Conservation (phyloP, 1,284 basidiomycete species). For the Rhodotorula mucilaginosa region DNA sequence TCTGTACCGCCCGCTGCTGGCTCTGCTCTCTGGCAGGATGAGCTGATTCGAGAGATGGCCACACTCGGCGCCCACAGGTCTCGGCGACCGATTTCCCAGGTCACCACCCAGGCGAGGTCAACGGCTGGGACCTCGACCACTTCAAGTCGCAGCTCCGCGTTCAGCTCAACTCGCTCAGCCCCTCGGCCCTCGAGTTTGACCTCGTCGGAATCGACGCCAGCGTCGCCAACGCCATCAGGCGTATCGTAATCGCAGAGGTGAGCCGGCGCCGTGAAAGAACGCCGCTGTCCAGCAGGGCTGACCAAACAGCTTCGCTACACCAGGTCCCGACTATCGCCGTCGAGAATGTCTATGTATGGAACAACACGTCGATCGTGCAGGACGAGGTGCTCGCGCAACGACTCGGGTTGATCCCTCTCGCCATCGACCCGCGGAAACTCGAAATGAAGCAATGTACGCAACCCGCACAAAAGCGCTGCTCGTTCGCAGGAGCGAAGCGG, state of each 20-base stretch:
- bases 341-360: slow-evolving; percentile 89
- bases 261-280: slow-evolving; percentile 35
- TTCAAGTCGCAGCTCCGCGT: slow-evolving; percentile 77
- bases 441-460: slow-evolving; percentile 50
- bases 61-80: slow-evolving; percentile 54
- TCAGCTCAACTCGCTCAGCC: slow-evolving; percentile 71
- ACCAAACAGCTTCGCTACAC: not conserved
- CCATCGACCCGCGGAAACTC: slow-evolving; percentile 70
- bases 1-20: too few relatives aligned
- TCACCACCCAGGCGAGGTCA: slow-evolving; percentile 75
- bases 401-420: slow-evolving; percentile 83
- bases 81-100: slow-evolving; percentile 84
- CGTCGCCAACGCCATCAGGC: slow-evolving; percentile 89
- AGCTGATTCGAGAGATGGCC: not conserved
- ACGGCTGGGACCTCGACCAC: slow-evolving; percentile 72
- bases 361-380: slow-evolving; percentile 92
- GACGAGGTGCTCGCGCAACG: slow-evolving; percentile 93
- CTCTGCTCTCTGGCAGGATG: too few relatives aligned
- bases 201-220: slow-evolving; percentile 93
- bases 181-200: slow-evolving; percentile 87
- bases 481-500: too few relatives aligned
- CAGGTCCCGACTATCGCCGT: slow-evolving; percentile 91
- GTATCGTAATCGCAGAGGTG: slow-evolving; percentile 92
- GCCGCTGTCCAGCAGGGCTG: too few relatives aligned
- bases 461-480: too few relatives aligned